Conservation (phyloP, 371 early-diverging fungal species). For the Choanephora cucurbitarum region DNA sequence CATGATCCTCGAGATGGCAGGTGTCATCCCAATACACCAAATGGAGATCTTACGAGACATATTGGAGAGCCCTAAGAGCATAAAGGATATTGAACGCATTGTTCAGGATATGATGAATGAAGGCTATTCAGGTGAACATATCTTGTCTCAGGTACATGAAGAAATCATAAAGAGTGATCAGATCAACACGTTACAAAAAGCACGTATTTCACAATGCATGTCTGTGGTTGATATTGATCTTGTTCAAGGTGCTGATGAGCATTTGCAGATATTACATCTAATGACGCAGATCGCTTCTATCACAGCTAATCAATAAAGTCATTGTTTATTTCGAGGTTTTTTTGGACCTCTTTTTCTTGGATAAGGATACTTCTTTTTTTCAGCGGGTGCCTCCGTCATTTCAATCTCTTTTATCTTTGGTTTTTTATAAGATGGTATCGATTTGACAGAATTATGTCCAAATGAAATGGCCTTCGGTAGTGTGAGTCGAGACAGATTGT, state of each 20-base stretch:
- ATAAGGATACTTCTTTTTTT: background rate
- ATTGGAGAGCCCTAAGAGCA: constrained; percentile 41
- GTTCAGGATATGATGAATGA: constrained; percentile 58
- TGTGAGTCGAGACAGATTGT: constrained; percentile 26
- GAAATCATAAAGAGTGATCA: constrained; percentile 58
- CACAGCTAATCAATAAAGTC: constrained; percentile 15
- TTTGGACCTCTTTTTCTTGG: constrained; percentile 10
- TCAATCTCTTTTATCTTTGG: constrained; percentile 3
- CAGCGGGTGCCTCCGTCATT: background rate
- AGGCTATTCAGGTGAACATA: constrained; percentile 80
- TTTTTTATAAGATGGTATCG: constrained; percentile 5
- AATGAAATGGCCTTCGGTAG: constrained; percentile 43
- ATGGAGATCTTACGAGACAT: constrained; percentile 59
- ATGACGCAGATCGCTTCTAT: constrained; percentile 61
- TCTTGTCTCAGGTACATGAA: constrained; percentile 68
- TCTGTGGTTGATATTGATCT: constrained; percentile 73
- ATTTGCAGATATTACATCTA: constrained; percentile 77
- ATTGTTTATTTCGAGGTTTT: constrained; percentile 8
- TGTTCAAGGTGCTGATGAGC: constrained; percentile 88
- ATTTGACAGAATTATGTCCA: constrained; percentile 18
- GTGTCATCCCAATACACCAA: constrained; percentile 65
- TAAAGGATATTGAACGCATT: constrained; percentile 44
- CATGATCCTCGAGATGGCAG: constrained; percentile 81
- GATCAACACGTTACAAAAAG: constrained; percentile 72
- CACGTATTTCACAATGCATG: constrained; percentile 62